These are phyloP conservation scores for Ogataea populi-albae DNA, from an alignment of 805 yeast species.

Conservation along the genomic window DNA sequence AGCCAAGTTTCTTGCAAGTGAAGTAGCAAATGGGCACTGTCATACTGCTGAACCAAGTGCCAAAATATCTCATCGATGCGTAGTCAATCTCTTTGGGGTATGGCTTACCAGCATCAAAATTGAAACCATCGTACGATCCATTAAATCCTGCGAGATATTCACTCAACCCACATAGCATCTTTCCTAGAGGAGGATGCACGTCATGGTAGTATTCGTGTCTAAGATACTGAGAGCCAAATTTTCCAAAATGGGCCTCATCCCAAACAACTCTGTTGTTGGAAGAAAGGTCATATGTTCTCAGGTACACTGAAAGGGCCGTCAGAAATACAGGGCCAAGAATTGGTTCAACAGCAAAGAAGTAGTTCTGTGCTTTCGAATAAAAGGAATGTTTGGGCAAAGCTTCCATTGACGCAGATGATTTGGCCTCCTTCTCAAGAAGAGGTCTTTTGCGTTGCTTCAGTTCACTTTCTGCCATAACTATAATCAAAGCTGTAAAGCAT, in stretches of 20 bases:
- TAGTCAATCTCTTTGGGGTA: constrained; percentile 64
- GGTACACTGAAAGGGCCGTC: constrained; percentile 46
- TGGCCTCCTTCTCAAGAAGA: too few relatives aligned
- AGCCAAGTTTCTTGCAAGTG: constrained; percentile 60
- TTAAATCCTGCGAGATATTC: constrained; percentile 85
- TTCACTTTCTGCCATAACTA: too few relatives aligned
- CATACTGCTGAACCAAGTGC: constrained; percentile 62
- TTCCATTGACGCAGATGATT: neutral
- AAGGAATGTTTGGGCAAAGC: neutral
- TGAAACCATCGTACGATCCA: constrained; percentile 53
- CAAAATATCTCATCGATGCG: constrained; percentile 66
- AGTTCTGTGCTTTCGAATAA: constrained; percentile 1
- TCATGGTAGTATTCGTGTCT: constrained; percentile 90
- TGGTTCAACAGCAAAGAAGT: constrained; percentile 28
- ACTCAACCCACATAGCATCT: constrained; percentile 84
- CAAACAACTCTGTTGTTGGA: constrained; percentile 63
- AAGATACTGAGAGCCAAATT: constrained; percentile 88
- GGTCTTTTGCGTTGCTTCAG: too few relatives aligned
- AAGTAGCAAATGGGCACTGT: constrained; percentile 71
- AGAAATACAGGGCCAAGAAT: constrained; percentile 41
- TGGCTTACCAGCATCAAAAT: constrained; percentile 61
- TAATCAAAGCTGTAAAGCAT: too few relatives aligned
- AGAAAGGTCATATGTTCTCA: constrained; percentile 60
- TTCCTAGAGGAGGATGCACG: constrained; percentile 97
- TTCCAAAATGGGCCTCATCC: constrained; percentile 95